These are phyloP conservation scores for Fusarium burgessii DNA, from an alignment of 2,329 filamentous ascomycete species.

Conservation along the genomic window DNA sequence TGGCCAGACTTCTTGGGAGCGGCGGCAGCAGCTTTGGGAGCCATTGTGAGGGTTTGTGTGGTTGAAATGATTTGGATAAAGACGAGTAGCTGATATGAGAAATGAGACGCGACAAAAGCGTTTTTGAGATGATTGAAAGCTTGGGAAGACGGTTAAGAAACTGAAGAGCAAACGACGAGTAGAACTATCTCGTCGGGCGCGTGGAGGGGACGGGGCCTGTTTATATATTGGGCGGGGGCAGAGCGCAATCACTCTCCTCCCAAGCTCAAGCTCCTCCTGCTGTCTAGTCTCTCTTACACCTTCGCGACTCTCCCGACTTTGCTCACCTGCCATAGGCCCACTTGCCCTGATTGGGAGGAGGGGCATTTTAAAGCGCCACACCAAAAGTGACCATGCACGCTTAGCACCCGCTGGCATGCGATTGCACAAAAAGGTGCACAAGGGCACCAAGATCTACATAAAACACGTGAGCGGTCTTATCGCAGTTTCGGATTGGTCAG, in stretches of 20 bases:
- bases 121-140: slow-evolving; percentile 15
- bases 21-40: slow-evolving; percentile 68
- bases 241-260: slow-evolving; percentile 65
- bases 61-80: slow-evolving; percentile 36
- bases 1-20: slow-evolving; percentile 63
- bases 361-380: slow-evolving; percentile 46
- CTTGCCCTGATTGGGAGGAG: slow-evolving; percentile 41
- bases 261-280: slow-evolving; percentile 44
- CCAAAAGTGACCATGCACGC: slow-evolving; percentile 31
- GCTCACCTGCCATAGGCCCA: slow-evolving; percentile 44
- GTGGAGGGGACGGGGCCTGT: slow-evolving; percentile 64
- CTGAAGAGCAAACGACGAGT: slow-evolving; percentile 52
- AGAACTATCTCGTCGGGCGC: slow-evolving; percentile 61
- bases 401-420: slow-evolving; percentile 37
- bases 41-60: slow-evolving; percentile 60
- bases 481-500: slow-evolving; percentile 7
- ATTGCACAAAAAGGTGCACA: slow-evolving; percentile 40
- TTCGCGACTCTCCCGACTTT: slow-evolving; percentile 31
- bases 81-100: slow-evolving; percentile 41
- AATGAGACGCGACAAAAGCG: slow-evolving; percentile 43
- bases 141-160: slow-evolving; percentile 43
- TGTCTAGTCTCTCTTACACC: slow-evolving; percentile 34
- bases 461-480: slow-evolving; percentile 9
- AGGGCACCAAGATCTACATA: slow-evolving; percentile 20
- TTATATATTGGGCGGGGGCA: slow-evolving; percentile 72